These are phyloP conservation scores for Dalbergia oliveri DNA, from an alignment of 306 rosid genomes.

Conservation along the genomic window DNA sequence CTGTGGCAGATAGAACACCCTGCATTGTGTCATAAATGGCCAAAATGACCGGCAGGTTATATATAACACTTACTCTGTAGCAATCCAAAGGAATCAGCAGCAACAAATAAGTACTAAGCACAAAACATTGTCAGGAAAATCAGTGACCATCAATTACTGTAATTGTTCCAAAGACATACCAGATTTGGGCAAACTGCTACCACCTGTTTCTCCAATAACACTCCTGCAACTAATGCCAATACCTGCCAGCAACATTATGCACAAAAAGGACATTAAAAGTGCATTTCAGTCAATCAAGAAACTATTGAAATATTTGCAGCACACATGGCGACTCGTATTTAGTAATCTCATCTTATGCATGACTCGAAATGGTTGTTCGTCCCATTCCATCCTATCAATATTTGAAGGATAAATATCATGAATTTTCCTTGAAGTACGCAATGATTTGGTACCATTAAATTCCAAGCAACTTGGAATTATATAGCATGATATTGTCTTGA, in stretches of 20 bases:
- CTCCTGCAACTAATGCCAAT: slow-evolving; percentile 76
- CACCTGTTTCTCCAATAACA: slow-evolving; percentile 88
- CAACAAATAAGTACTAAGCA: slow-evolving; percentile 22
- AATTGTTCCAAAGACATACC: slow-evolving; percentile 56
- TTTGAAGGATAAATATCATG: background rate
- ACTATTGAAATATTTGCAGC: slow-evolving; percentile 30
- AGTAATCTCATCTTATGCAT: background rate
- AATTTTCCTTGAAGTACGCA: background rate
- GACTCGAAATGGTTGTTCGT: background rate
- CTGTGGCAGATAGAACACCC: slow-evolving; percentile 89
- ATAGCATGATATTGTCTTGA: too few species aligned
- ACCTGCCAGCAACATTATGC: slow-evolving; percentile 63
- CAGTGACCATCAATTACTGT: slow-evolving; percentile 16
- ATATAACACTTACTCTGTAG: slow-evolving; percentile 4
- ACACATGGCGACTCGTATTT: background rate
- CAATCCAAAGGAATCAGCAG: slow-evolving; percentile 30
- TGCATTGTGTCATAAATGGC: slow-evolving; percentile 61
- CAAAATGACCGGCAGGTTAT: slow-evolving; percentile 35
- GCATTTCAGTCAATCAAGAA: slow-evolving; percentile 4
- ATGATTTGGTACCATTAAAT: too few species aligned
- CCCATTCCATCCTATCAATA: background rate
- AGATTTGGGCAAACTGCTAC: slow-evolving; percentile 79
- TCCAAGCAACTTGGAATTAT: too few species aligned
- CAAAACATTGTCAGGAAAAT: slow-evolving; percentile 42
- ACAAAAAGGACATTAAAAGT: slow-evolving; percentile 8